Evolutionary conservation across 805 yeast species (phyloP).

Genomic region (Ogataea trehaloabstinens): DNA sequence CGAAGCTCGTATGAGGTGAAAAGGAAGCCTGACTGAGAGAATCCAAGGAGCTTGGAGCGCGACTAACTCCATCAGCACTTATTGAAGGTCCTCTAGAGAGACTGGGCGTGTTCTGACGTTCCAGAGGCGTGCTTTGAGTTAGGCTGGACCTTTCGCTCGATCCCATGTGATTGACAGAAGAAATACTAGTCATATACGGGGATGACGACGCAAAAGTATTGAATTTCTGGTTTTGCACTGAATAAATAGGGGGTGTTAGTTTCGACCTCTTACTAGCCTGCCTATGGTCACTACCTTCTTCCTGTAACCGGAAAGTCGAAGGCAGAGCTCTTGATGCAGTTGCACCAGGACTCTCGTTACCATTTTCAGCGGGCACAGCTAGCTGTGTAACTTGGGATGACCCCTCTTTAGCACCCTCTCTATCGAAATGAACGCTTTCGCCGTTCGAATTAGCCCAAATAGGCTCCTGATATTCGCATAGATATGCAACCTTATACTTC

Average conservation of each 20-base stretch:
- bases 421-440: constrained; percentile 7
- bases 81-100: not conserved
- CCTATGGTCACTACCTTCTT: constrained; percentile 1
- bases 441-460: constrained; percentile 26
- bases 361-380: not conserved
- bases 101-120: not conserved
- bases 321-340: not conserved
- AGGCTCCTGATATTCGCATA: constrained; percentile 32
- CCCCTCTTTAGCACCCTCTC: not conserved
- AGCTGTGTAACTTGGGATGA: not conserved
- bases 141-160: constrained; percentile 27
- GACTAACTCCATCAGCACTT: not conserved
- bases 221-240: constrained; percentile 8
- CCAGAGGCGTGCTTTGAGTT: constrained; percentile 6
- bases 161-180: constrained; percentile 14
- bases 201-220: constrained; percentile 13
- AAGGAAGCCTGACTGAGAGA: not conserved
- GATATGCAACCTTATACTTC: constrained; percentile 26
- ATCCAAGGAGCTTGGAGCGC: not conserved
- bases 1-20: not conserved
- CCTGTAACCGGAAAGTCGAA: not conserved
- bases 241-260: constrained; percentile 1
- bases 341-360: not conserved
- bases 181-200: constrained; percentile 14
- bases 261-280: constrained; percentile 2